Percentiles rank a stretch among this genome's conserved stretches.
These are phyloP conservation scores for Melampsora occidentalis DNA, from an alignment of 1,284 basidiomycete species.

Conservation along the genomic window DNA sequence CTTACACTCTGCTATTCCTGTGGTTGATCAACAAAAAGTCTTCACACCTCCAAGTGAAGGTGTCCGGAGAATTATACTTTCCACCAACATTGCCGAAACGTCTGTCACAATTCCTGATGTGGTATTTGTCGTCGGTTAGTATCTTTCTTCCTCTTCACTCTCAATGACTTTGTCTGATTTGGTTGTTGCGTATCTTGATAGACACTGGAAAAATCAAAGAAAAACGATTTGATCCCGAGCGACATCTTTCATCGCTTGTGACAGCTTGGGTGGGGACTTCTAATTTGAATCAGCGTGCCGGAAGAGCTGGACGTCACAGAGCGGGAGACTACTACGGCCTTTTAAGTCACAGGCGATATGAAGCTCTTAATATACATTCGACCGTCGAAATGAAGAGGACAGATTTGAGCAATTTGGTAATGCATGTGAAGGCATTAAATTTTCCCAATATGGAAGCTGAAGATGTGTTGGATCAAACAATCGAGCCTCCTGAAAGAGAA, in stretches of 20 bases:
- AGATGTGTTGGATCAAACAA: conserved; percentile 77
- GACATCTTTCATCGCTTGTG: conserved; percentile 79
- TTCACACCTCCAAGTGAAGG: conserved; percentile 60
- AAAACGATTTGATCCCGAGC: conserved; percentile 84
- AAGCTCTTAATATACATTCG: conserved; percentile 72
- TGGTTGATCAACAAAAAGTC: conserved; percentile 83
- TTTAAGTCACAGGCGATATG: conserved; percentile 66
- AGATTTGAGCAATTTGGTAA: conserved; percentile 72
- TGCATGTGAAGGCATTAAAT: conserved; percentile 96
- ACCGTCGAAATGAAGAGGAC: conserved; percentile 90
- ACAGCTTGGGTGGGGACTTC: conserved; percentile 87
- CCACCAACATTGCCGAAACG: conserved; percentile 96
- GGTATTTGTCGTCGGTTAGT: conserved; percentile 63
- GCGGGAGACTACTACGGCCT: conserved; percentile 89
- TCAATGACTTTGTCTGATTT: not conserved
- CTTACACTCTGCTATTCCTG: conserved; percentile 84
- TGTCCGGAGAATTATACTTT: conserved; percentile 36
- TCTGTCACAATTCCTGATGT: conserved; percentile 95
- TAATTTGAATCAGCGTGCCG: conserved; percentile 90
- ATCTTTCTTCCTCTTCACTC: not conserved
- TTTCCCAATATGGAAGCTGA: conserved; percentile 83
- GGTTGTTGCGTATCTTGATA: not conserved
- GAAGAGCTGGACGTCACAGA: conserved; percentile 88
- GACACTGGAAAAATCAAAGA: conserved; percentile 88
- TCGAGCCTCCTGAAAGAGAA: conserved; percentile 80